Evolutionary conservation across 2,329 filamentous ascomycete genomes (phyloP).

Genomic region (Pezicula neosporulosa): DNA sequence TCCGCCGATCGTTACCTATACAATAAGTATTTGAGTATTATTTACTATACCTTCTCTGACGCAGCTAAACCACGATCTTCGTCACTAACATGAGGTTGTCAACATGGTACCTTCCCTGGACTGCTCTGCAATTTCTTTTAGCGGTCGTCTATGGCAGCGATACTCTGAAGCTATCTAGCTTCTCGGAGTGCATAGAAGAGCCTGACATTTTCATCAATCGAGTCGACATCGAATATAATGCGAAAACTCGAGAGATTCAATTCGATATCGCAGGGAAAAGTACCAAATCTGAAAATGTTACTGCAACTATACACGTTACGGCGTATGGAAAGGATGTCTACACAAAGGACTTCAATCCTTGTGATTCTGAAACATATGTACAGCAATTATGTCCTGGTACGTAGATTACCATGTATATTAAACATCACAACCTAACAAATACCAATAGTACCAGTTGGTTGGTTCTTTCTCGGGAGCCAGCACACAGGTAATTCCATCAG

Average conservation of each 20-base stretch:
- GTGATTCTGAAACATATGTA: slow-evolving; percentile 61
- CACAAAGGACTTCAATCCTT: slow-evolving; percentile 76
- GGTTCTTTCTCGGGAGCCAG: slow-evolving; percentile 70
- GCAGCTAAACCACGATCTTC: background rate
- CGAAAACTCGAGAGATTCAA: slow-evolving; percentile 62
- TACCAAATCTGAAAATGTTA: slow-evolving; percentile 71
- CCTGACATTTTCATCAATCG: slow-evolving; percentile 63
- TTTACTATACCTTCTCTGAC: background rate
- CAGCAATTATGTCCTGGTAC: slow-evolving; percentile 73
- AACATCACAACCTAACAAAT: slow-evolving; percentile 4
- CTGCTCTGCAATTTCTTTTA: background rate
- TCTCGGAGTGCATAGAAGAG: slow-evolving; percentile 63
- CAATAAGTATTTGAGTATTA: background rate
- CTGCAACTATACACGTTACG: slow-evolving; percentile 66
- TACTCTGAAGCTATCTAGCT: slow-evolving; percentile 74
- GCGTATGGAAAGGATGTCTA: slow-evolving; percentile 83
- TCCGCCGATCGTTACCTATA: too few species aligned
- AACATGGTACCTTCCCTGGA: background rate
- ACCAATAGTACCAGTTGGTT: slow-evolving; percentile 60
- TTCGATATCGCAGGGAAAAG: slow-evolving; percentile 82
- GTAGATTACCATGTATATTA: slow-evolving; percentile 21
- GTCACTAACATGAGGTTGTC: background rate
- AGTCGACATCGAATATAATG: slow-evolving; percentile 75
- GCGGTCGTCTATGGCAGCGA: slow-evolving; percentile 37
- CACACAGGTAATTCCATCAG: slow-evolving; percentile 62